phyloP scores from a whole-genome alignment of 768 basidiomycete species.

The Lanmaoa rubissima region DNA sequence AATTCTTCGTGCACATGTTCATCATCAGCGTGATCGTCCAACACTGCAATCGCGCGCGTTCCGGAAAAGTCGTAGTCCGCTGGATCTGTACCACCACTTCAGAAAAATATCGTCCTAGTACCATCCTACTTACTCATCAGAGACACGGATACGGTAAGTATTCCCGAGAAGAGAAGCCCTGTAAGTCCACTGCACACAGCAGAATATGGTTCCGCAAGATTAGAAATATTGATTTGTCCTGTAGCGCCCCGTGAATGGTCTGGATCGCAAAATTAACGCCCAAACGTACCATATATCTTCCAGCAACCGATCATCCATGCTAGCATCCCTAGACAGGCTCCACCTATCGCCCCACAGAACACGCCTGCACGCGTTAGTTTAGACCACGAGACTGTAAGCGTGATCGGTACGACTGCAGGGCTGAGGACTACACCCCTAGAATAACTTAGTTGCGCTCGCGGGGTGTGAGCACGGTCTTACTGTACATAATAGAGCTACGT shows the following conservation, averaged over 20 bases:
- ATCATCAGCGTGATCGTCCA: slow-evolving; percentile 18
- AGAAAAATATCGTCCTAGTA: not conserved
- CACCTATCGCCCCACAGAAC: slow-evolving; percentile 40
- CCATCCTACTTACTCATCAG: slow-evolving; percentile 30
- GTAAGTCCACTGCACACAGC: slow-evolving; percentile 40
- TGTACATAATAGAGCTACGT: slow-evolving; percentile 45
- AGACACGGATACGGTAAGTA: slow-evolving; percentile 36
- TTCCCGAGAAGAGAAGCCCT: slow-evolving; percentile 38
- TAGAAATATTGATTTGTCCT: slow-evolving; percentile 38
- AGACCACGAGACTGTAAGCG: slow-evolving; percentile 45
- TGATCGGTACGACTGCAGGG: slow-evolving; percentile 51
- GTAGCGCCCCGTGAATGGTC: not conserved
- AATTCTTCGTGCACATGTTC: not conserved
- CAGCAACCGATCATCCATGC: slow-evolving; percentile 53
- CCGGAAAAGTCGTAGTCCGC: slow-evolving; percentile 39
- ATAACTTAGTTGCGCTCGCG: not conserved
- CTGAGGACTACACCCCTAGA: slow-evolving; percentile 47
- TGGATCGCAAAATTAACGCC: not conserved
- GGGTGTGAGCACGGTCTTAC: slow-evolving; percentile 18
- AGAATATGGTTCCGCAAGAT: slow-evolving; percentile 40
- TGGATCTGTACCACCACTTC: slow-evolving; percentile 23
- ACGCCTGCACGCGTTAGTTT: slow-evolving; percentile 43
- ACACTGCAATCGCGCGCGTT: slow-evolving; percentile 34
- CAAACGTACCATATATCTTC: slow-evolving; percentile 43
- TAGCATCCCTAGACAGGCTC: slow-evolving; percentile 42